A percentile compares a stretch with the other conserved stretches of the same genome.
Conservation (phyloP, 306 rosid genomes). For the Rubus parviflorus region DNA sequence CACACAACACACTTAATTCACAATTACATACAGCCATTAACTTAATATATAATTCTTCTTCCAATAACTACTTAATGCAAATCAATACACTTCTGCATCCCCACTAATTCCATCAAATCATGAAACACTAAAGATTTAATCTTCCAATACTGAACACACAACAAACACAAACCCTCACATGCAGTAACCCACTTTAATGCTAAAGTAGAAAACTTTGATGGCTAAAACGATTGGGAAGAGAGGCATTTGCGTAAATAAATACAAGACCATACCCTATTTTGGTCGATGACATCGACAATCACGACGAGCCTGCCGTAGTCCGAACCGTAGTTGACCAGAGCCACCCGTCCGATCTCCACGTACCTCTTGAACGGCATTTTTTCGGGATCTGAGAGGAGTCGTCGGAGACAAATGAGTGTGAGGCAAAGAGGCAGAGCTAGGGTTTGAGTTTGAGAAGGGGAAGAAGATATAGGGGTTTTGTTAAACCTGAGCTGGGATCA, state of each 20-base stretch:
- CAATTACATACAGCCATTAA: neutral
- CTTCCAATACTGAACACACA: neutral
- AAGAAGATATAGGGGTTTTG: neutral
- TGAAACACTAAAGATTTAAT: neutral
- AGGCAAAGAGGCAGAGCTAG: neutral
- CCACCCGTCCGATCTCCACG: conserved; percentile 51
- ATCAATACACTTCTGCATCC: neutral
- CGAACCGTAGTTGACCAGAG: conserved; percentile 49
- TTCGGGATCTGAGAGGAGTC: conserved; percentile 15
- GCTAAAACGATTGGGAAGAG: neutral
- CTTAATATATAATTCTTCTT: neutral
- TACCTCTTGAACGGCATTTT: conserved; percentile 49
- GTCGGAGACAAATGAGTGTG: neutral
- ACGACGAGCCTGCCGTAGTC: conserved; percentile 46
- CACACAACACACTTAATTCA: neutral
- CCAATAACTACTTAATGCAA: neutral
- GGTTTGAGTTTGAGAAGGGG: conserved; percentile 16
- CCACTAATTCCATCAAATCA: neutral
- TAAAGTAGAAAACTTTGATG: neutral
- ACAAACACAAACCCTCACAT: neutral
- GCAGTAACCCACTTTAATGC: neutral
- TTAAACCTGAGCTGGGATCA: neutral
- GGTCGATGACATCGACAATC: conserved; percentile 51
- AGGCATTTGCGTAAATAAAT: neutral
- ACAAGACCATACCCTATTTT: conserved; percentile 33